Evolutionary conservation across 2,329 filamentous ascomycete species (phyloP).

Genomic region (Colletotrichum nymphaeae): DNA sequence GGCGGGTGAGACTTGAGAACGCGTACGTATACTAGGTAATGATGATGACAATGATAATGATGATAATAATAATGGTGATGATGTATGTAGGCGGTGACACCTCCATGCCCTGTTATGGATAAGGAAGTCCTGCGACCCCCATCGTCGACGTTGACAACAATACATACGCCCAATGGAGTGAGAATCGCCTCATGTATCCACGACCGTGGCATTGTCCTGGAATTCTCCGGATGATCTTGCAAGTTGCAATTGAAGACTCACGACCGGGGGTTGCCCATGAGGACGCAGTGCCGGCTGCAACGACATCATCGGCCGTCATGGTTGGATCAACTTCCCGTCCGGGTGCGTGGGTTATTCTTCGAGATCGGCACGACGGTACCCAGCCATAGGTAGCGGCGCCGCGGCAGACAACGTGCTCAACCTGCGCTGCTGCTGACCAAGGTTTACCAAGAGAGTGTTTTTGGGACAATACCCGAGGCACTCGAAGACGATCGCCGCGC

Average conservation of each 20-base stretch:
- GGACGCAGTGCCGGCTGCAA: constrained; percentile 22
- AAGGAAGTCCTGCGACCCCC: neutral
- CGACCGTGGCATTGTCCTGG: neutral
- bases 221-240: neutral
- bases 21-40: neutral
- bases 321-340: constrained; percentile 27
- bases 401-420: constrained; percentile 21
- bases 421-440: constrained; percentile 17
- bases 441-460: constrained; percentile 22
- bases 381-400: constrained; percentile 10
- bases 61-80: neutral
- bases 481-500: constrained; percentile 26
- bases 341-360: constrained; percentile 30
- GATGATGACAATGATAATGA: neutral
- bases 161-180: neutral
- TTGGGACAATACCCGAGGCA: constrained; percentile 25
- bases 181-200: neutral
- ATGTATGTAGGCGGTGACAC: neutral
- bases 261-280: neutral
- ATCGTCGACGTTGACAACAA: neutral
- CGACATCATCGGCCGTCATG: constrained; percentile 35
- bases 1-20: neutral
- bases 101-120: neutral
- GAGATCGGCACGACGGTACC: constrained; percentile 25
- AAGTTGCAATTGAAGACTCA: neutral